Evolutionary conservation across 306 rosid species (phyloP), one percentile per base, ranked within the genome.

Genomic region (Pueraria montana): DNA sequence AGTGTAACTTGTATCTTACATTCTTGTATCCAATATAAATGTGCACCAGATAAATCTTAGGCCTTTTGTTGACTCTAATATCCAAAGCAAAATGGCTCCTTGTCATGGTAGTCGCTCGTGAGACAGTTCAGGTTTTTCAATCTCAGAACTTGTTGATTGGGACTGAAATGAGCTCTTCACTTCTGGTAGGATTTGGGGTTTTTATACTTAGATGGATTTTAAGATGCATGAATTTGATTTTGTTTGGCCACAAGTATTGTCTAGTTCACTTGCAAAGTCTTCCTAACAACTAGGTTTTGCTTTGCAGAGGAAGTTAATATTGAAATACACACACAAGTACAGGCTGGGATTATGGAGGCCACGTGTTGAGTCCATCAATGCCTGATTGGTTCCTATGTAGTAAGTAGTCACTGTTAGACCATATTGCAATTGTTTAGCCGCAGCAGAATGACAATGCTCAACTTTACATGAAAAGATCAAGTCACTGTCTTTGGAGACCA

Each of bases 271-370:
- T 14, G 38, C 36, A 36, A 73, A 64, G 32, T 80, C 53, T 64
- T 48, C 72, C 81, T 87, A 49, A 84, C 73, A 46, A 55, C 23
- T 78, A 32, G 81, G 72, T 77, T 88, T n/a, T 86, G 73, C 73
- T 49, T 84, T 83, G 77, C 93, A 93, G 94, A 93, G 97, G 89
- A 93, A 95, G 92, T 86, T 95, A 84, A 93, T 95, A 77, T 79
- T 95, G 90, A 89, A 86, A 79, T 86, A 90, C 64, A 64, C 90
- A 56, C 97, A 95, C 89, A 93, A 95, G 89, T 95, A 90, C 84
- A 84, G 94, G 88, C 87, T 93, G 50, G 97, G 98, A 86, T 87
- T 93, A 9, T 95, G 97, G 97, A 91, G 93, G 85, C 98, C 97
- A 48, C 90, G 83, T 36, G 91, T 89, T 40, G 87, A 80, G 52